Base-by-base conservation (phyloP, 2,329 filamentous ascomycete genomes). In the Nemania diffusa region DNA sequence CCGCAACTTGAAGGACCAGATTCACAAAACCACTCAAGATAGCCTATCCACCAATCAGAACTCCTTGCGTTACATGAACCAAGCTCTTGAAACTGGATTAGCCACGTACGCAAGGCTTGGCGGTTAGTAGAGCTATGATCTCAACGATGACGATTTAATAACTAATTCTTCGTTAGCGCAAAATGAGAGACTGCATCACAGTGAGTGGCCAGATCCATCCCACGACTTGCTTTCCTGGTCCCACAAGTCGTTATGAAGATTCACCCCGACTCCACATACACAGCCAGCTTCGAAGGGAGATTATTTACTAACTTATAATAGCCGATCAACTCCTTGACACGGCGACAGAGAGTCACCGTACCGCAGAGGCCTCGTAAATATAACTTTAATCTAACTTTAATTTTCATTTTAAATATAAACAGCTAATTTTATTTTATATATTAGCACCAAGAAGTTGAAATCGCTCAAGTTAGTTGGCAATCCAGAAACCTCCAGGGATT, bases 171-270 rank as follows among this genome's bases (percentile, higher is more conserved):
- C 8, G 5, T 40, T 57, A 69, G 88, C 86, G 15, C 94, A 97
- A 78, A 91, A 91, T 66, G 93, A 97, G 77, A 87, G 91, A 17
- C 86, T 97, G 62, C 88, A 94, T 77, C 93, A 94, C 75, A 92
- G 68, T 70, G n/a, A 63, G 68, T 68, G 37, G n/a, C 20, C 0
- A 42, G 22, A 11, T 29, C 42, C 15, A n/a, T 46, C 17, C 24
- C n/a, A 24, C 24, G 26, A 29, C 29, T 46, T 46, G 17, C 17
- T 42, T 42, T 4, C 6, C 17, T 11, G 5, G 29, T 9, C 9
- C 9, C 29, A 9, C 29, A 9, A 32, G 9, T 32, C 29, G 29
- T 32, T 32, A 32, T 9, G 9, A 42, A 11, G 40, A 42, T 5
- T 46, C 42, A 46, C 42, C 22, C 24, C n/a, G 15, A 2, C 9